Percentiles rank a stretch among this genome's conserved stretches.
Evolutionary conservation across 2,329 filamentous ascomycete species (phyloP).

Genomic region (Parafenestella ontariensis): DNA sequence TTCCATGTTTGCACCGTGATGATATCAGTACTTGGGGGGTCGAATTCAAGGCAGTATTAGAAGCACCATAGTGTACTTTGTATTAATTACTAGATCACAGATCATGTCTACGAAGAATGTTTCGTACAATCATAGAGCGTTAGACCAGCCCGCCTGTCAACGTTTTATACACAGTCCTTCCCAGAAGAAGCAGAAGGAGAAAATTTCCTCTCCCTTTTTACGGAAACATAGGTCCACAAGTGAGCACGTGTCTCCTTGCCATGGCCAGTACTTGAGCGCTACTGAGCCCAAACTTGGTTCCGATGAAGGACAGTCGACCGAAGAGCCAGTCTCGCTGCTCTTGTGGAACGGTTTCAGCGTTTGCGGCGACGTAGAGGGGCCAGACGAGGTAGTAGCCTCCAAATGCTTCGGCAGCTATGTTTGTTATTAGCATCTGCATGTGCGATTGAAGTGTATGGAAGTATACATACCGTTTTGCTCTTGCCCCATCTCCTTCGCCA

Average conservation of each 20-base stretch:
- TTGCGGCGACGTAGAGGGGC: constrained; percentile 50
- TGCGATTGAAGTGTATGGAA: background rate
- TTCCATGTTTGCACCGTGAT: too few relatives aligned
- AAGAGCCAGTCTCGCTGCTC: constrained; percentile 48
- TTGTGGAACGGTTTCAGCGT: constrained; percentile 46
- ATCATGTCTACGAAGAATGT: background rate
- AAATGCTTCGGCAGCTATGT: constrained; percentile 46
- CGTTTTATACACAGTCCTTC: background rate
- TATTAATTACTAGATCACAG: background rate
- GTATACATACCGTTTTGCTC: constrained; percentile 43
- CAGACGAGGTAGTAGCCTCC: constrained; percentile 52
- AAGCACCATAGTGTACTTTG: background rate
- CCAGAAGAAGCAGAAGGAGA: background rate
- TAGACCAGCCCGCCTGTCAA: background rate
- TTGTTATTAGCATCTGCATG: constrained; percentile 6
- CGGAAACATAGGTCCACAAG: constrained; percentile 47
- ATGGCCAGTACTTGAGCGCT: constrained; percentile 45
- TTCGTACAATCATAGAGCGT: background rate
- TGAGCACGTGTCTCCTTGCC: constrained; percentile 45
- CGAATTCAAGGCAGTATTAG: background rate
- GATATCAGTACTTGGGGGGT: too few relatives aligned
- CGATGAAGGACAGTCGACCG: constrained; percentile 46
- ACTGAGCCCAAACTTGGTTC: constrained; percentile 46
- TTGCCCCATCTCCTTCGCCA: constrained; percentile 42
- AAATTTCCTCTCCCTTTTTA: constrained; percentile 4